Evolutionary conservation across 352 stramenopile genomes (phyloP).

Genomic region (Phytopythium vexans): DNA sequence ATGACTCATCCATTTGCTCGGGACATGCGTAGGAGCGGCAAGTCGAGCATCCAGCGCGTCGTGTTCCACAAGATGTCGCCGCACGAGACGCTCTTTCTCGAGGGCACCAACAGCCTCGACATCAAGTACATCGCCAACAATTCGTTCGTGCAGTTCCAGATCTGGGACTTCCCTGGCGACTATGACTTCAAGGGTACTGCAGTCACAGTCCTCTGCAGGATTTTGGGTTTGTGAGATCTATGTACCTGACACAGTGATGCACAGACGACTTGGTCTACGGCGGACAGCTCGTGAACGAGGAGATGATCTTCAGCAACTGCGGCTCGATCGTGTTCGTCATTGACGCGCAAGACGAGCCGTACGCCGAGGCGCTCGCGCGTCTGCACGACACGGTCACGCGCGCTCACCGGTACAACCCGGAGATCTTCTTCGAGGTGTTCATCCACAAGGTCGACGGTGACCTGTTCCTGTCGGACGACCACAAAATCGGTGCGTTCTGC

Average conservation of each 20-base stretch:
- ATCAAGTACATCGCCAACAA: slow-evolving; percentile 98
- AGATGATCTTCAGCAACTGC: slow-evolving; percentile 91
- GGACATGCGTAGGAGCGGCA: slow-evolving; percentile 56
- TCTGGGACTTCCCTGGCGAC: slow-evolving; percentile 98
- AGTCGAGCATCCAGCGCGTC: slow-evolving; percentile 92
- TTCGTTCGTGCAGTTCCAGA: slow-evolving; percentile 97
- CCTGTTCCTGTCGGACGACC: slow-evolving; percentile 97
- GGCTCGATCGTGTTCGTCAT: slow-evolving; percentile 97
- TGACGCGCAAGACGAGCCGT: slow-evolving; percentile 95
- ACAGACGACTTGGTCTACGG: slow-evolving; percentile 85
- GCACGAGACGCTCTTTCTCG: slow-evolving; percentile 97
- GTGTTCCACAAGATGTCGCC: slow-evolving; percentile 99
- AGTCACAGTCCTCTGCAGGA: not conserved
- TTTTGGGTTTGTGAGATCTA: not conserved
- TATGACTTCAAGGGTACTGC: slow-evolving; percentile 83
- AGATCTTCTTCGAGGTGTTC: slow-evolving; percentile 98
- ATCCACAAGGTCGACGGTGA: slow-evolving; percentile 99
- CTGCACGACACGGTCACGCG: slow-evolving; percentile 88
- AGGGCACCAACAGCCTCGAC: slow-evolving; percentile 85
- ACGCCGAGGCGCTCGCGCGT: slow-evolving; percentile 81
- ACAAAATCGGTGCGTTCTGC: slow-evolving; percentile 90
- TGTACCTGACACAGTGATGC: not conserved
- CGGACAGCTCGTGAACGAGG: slow-evolving; percentile 86
- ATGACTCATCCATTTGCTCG: not conserved
- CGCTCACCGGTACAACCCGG: slow-evolving; percentile 91